A percentile compares a stretch with the other conserved stretches of the same genome.
These are phyloP conservation scores for Sporothrix schenckii DNA, from an alignment of 2,329 filamentous ascomycete species.

Conservation along the genomic window DNA sequence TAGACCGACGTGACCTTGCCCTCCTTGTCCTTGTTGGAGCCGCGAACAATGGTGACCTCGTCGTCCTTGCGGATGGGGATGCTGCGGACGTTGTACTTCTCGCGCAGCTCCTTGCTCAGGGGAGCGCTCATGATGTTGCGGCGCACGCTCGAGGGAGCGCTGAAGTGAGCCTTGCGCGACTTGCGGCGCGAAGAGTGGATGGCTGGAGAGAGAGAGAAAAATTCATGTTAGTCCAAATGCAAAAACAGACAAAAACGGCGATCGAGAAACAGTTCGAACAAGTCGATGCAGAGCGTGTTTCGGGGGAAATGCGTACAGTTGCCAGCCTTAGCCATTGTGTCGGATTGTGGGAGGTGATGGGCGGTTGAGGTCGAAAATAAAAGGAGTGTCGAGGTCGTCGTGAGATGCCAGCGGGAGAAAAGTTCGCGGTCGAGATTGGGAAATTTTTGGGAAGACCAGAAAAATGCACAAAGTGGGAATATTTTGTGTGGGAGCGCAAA, in stretches of 20 bases:
- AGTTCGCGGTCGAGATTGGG: constrained; percentile 22
- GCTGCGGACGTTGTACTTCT: constrained; percentile 98
- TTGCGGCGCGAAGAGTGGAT: constrained; percentile 89
- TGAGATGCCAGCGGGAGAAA: constrained; percentile 22
- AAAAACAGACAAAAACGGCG: background rate
- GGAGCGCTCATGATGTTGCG: constrained; percentile 97
- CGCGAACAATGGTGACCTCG: constrained; percentile 90
- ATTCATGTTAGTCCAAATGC: constrained; percentile 5
- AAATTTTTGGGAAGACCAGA: constrained; percentile 28
- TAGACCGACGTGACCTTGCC: constrained; percentile 98
- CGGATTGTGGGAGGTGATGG: constrained; percentile 27
- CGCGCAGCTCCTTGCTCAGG: constrained; percentile 93
- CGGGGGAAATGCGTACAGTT: constrained; percentile 34
- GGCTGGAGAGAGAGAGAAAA: constrained; percentile 46
- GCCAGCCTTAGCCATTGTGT: constrained; percentile 36
- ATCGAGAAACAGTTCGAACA: background rate
- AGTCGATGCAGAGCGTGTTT: background rate
- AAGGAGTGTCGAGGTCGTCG: constrained; percentile 29
- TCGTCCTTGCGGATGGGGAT: constrained; percentile 98
- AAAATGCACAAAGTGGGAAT: constrained; percentile 21
- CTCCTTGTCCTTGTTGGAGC: constrained; percentile 95
- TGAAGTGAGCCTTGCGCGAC: constrained; percentile 98
- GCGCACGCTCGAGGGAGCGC: constrained; percentile 89
- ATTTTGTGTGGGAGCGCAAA: constrained; percentile 30
- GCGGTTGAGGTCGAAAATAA: constrained; percentile 18